A percentile compares a stretch with the other conserved stretches of the same genome.
These are phyloP conservation scores for Pichia sorboxylosa DNA, from an alignment of 1,139 yeast species.

Conservation along the genomic window DNA sequence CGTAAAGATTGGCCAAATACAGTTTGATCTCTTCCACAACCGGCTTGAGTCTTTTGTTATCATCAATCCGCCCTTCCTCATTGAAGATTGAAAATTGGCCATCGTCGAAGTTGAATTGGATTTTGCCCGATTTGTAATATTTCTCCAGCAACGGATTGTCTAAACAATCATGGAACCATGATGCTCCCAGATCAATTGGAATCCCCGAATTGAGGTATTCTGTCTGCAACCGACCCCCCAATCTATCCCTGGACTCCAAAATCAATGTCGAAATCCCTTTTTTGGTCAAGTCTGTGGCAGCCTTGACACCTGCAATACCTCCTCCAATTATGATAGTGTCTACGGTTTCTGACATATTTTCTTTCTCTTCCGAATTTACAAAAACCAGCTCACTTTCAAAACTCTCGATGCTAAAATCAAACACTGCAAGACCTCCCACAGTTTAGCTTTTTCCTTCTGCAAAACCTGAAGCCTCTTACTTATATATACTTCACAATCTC, in stretches of 20 bases:
- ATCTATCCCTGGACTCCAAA: conserved; percentile 38
- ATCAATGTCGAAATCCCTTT: conserved; percentile 28
- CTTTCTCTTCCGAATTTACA: no score
- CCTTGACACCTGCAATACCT: conserved; percentile 31
- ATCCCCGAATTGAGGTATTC: conserved; percentile 21
- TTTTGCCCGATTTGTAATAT: conserved; percentile 26
- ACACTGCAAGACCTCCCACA: no score
- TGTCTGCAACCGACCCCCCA: conserved; percentile 48
- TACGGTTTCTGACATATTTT: background rate
- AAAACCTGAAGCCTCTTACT: no score
- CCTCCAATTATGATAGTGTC: conserved; percentile 26
- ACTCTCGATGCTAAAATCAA: no score
- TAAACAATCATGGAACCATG: conserved; percentile 81
- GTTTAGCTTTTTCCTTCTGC: no score
- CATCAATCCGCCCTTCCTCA: conserved; percentile 16
- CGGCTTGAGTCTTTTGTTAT: conserved; percentile 23
- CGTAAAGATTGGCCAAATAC: conserved; percentile 39
- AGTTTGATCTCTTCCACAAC: conserved; percentile 48
- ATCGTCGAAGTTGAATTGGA: conserved; percentile 37
- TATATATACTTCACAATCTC: no score
- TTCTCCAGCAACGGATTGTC: conserved; percentile 54
- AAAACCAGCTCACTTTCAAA: no score
- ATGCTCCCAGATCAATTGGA: conserved; percentile 60
- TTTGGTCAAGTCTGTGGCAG: conserved; percentile 32
- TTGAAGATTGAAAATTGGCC: conserved; percentile 23